Base-by-base conservation (phyloP, 2,329 filamentous ascomycete genomes). In the Colletotrichum paranaense region DNA sequence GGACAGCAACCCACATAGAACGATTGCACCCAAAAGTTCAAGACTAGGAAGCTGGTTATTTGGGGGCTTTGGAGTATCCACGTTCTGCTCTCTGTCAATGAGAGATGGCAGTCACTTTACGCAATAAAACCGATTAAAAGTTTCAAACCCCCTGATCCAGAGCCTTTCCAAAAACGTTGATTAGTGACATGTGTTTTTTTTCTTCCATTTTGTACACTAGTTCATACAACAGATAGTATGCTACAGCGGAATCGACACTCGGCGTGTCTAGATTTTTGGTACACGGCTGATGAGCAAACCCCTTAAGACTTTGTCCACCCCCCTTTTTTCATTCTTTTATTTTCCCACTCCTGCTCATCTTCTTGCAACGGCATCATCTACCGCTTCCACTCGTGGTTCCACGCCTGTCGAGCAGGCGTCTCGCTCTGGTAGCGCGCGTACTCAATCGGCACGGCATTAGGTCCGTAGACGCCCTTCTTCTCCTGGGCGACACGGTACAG, bases 341-440 rank as follows among this genome's bases (percentile, higher is more conserved):
- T 38, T 30, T 4, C n/a, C 55, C 24, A 49, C 9, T 16, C 1
- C 19, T 42, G 38, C 32, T 12, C 32, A 4, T 35, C 26, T 26
- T 32, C 56, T 5, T 22, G 6, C 11, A 24, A 12, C 24, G 19
- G 16, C 11, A 9, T 9, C 46, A 8, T 78, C 78, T 80, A 86
- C 83, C 92, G 90, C 86, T 92, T 97, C 97, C 97, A 99, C 14
- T 87, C 92, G 84, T 97, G 92, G 85, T 98, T 97, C 95, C 96
- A 99, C n/a, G 94, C 91, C 77, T 92, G 90, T 79, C 88, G 88
- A 0, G 88, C 86, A 7, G 96, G 96, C 62, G 90, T 94, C 80
- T 98, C 96, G 38, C 94, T 96, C 88, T 98, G 93, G 75, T 90
- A 87, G 76, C 94, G 87, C 32, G 93, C 93, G 87, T 98, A 98